Conservation (phyloP, 2,329 filamentous ascomycete genomes). For the Cytospora piceae region DNA sequence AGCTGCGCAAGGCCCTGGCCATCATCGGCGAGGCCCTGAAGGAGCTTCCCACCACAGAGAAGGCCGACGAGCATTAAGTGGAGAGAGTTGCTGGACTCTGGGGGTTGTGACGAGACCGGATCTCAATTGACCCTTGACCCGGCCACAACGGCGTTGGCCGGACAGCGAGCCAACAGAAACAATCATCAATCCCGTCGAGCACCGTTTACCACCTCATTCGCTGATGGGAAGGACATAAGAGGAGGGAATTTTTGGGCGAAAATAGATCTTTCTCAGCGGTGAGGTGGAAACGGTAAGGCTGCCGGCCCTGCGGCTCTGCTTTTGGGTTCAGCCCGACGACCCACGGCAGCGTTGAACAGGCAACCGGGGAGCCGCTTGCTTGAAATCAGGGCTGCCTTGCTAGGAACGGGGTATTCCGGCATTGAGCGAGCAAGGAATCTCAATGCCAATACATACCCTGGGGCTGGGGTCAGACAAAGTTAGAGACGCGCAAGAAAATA, state of each 20-base stretch:
- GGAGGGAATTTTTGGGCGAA: constrained; percentile 24
- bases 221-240: constrained; percentile 32
- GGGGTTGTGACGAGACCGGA: constrained; percentile 16
- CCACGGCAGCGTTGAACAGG: constrained; percentile 16
- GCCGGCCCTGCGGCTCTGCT: constrained; percentile 24
- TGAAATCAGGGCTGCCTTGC: too few relatives aligned
- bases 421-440: background rate
- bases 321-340: background rate
- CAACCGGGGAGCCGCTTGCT: too few relatives aligned
- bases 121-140: constrained; percentile 8
- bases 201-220: constrained; percentile 27
- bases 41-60: constrained; percentile 73
- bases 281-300: constrained; percentile 26
- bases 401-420: too few relatives aligned
- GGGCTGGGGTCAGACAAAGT: constrained; percentile 8
- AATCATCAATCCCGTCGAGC: constrained; percentile 22
- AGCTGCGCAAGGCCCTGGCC: constrained; percentile 75
- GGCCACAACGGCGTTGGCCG: constrained; percentile 13
- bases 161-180: constrained; percentile 9
- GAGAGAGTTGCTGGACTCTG: constrained; percentile 14
- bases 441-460: constrained; percentile 4
- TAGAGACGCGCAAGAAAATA: background rate
- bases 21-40: constrained; percentile 82
- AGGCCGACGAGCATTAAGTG: constrained; percentile 41
- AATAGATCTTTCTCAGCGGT: constrained; percentile 30